Percentiles rank a stretch among this genome's conserved stretches.
phyloP scores from a whole-genome alignment of 169 alveolate species.

The Miamiensis avidus region DNA sequence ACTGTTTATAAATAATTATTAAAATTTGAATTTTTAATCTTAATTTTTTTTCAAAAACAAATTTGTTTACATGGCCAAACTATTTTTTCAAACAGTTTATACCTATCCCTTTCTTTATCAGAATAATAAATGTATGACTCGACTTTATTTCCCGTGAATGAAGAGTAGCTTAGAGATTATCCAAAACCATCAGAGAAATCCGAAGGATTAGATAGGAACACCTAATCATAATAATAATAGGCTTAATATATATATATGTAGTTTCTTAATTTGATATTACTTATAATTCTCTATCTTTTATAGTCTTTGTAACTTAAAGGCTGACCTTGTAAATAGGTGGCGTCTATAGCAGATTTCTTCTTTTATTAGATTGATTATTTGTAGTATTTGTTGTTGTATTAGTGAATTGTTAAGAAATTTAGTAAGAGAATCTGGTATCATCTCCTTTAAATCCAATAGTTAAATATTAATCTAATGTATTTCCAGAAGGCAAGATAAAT shows the following conservation, averaged over 20 bases:
- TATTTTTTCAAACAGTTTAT: background rate
- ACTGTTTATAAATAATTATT: background rate
- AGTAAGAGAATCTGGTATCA: background rate
- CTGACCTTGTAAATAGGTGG: background rate
- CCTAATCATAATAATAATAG: background rate
- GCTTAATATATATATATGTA: no score
- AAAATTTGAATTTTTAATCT: no score
- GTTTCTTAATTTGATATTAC: no score
- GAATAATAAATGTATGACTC: background rate
- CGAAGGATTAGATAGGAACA: background rate
- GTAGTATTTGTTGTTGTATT: no score
- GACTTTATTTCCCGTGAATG: background rate
- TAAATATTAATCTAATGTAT: background rate
- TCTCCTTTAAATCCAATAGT: background rate
- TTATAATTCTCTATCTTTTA: background rate
- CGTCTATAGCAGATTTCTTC: background rate
- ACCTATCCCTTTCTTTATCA: background rate
- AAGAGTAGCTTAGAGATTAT: background rate
- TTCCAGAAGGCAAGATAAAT: background rate
- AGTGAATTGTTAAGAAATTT: no score
- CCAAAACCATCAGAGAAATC: background rate
- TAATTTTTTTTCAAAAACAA: no score
- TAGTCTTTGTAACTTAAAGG: background rate
- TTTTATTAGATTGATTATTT: no score
- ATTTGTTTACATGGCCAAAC: background rate